These are phyloP conservation scores for Leptographium wingfieldii DNA, from an alignment of 2,329 filamentous ascomycete species.

Conservation along the genomic window DNA sequence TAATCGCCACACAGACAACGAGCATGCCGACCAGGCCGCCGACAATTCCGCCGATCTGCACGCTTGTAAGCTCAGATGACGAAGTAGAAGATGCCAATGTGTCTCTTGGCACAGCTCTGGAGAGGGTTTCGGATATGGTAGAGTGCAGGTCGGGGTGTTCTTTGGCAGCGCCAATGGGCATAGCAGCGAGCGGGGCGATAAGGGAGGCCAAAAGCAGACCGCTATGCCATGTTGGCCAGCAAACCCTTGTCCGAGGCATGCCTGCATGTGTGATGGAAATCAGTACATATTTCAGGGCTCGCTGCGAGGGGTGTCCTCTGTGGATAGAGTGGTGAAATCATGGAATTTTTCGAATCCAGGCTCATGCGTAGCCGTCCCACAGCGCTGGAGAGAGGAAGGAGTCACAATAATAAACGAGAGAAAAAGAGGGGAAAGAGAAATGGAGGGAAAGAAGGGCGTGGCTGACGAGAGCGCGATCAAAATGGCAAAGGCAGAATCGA, in stretches of 20 bases:
- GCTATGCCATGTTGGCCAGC: background rate
- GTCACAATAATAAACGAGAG: background rate
- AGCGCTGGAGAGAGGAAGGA: background rate
- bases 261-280: background rate
- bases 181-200: background rate
- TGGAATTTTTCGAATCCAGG: background rate
- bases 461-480: background rate
- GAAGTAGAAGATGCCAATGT: constrained; percentile 2
- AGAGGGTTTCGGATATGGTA: background rate
- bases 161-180: background rate
- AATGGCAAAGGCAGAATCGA: background rate
- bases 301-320: too few species aligned
- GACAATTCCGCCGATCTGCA: constrained; percentile 39
- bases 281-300: background rate
- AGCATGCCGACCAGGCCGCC: constrained; percentile 36
- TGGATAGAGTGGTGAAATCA: too few species aligned
- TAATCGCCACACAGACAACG: constrained; percentile 30
- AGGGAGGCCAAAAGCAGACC: background rate
- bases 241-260: background rate
- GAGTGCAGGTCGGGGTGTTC: too few species aligned
- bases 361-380: background rate
- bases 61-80: constrained; percentile 22
- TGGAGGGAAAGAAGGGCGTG: too few species aligned
- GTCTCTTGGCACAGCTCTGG: constrained; percentile 13
- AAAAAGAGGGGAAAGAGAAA: background rate